Evolutionary conservation across 257 asterid genomes (phyloP).

Genomic region (Cruciata laevipes): DNA sequence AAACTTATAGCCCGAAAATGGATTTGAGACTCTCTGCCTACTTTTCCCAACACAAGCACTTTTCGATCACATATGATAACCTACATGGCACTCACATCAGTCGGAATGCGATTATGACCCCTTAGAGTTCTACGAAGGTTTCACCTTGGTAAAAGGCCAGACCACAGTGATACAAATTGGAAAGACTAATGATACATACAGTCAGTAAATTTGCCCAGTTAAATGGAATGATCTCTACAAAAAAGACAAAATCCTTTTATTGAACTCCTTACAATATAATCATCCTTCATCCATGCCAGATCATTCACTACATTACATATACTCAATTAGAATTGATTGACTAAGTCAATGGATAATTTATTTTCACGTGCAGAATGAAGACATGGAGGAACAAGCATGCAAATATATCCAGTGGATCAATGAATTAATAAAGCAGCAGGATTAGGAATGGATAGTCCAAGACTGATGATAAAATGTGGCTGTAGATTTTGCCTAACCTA

Average conservation of each 20-base stretch:
- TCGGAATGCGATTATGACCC: neutral
- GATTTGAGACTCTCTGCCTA: neutral
- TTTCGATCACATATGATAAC: neutral
- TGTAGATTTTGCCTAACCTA: neutral
- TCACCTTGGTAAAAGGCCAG: neutral
- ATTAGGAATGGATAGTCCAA: neutral
- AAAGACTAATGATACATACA: neutral
- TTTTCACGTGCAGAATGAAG: neutral
- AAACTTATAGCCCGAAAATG: neutral
- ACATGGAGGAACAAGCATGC: neutral
- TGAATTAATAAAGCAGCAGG: neutral
- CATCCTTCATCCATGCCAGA: neutral
- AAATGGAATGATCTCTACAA: neutral
- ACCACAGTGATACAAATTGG: neutral
- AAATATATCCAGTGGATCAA: neutral
- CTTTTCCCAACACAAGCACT: neutral
- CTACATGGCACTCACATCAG: neutral
- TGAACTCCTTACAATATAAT: neutral
- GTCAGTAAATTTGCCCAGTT: neutral
- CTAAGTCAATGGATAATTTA: neutral
- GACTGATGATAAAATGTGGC: neutral
- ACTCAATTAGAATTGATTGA: neutral
- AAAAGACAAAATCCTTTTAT: neutral
- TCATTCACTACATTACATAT: neutral
- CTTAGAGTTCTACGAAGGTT: neutral